Conservation (phyloP, 306 rosid genomes). For the Glycine soja region DNA sequence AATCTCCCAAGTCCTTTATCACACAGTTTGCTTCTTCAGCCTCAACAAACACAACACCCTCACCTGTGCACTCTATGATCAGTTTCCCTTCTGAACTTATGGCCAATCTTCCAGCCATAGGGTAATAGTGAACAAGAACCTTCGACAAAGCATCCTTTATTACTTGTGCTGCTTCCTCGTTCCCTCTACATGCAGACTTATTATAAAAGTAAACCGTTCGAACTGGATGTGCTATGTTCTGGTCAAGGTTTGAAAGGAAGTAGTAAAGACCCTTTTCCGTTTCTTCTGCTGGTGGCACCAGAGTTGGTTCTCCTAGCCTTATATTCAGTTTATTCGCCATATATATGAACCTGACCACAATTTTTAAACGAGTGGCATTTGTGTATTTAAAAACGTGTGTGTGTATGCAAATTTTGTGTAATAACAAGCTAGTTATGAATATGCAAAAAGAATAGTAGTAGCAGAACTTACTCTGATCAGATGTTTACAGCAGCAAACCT, state of each 20-base stretch:
- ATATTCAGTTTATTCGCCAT: background rate
- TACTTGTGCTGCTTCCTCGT: background rate
- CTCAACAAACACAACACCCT: slow-evolving; percentile 30
- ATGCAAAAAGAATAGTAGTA: too few relatives aligned
- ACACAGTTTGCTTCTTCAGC: slow-evolving; percentile 1
- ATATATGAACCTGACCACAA: background rate
- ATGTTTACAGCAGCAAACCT: background rate
- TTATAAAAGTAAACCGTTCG: background rate
- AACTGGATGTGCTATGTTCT: slow-evolving; percentile 7
- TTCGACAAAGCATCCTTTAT: background rate
- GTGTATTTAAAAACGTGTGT: too few relatives aligned
- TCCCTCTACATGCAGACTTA: background rate
- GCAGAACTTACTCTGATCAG: background rate
- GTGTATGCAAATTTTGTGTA: too few relatives aligned
- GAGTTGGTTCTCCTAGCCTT: background rate
- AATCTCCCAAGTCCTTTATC: background rate
- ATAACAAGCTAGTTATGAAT: too few relatives aligned
- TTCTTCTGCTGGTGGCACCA: slow-evolving; percentile 6
- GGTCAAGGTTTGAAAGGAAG: slow-evolving; percentile 13
- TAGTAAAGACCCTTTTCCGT: background rate
- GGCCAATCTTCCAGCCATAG: slow-evolving; percentile 2
- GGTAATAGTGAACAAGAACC: slow-evolving; percentile 10
- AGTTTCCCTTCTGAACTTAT: slow-evolving; percentile 6
- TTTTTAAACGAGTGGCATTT: too few relatives aligned
- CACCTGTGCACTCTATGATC: background rate